Evolutionary conservation across 2,329 filamentous ascomycete species (phyloP), one percentile per base, ranked within the genome.

Genomic region (Botrytis aclada): DNA sequence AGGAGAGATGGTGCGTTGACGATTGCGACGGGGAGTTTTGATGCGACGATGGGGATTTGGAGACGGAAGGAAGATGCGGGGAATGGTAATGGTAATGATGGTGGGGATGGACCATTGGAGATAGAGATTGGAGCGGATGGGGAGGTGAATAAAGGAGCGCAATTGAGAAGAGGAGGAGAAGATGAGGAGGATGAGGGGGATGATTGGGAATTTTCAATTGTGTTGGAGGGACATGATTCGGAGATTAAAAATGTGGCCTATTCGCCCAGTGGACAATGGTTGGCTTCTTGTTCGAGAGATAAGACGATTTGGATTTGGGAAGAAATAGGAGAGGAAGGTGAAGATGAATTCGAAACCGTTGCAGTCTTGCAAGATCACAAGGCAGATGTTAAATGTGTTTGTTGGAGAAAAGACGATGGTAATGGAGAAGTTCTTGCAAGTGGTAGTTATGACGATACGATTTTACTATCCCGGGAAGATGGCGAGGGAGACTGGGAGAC

Each of bases 291-390:
- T 82, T 93, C 90, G 70, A 88, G 96, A 66, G 96, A 99, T 82
- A 98, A 98, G 84, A 92, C 89, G 25, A 93, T 98, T 29, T 99
- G 96, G 96, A 93, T 99, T 78, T 99, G 96, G 96, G 96, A 99
- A 83, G 96, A 98, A 81, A 88, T 98, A 71, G 88, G 88, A 56
- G 83, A 84, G 14, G 91, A 93, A 77, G 92, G 91, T 25, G 95
- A 97, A 72, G 95, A 97, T 81, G 96, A 98, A 81, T 98, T 95
- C 85, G 96, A 99, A 86, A 98, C 96, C 2, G 90, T 98, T 25
- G 96, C 95, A 0, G 95, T 98, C 70, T 86, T 98, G 79, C 94
- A 93, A 82, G 96, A 98, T 83, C 96, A 99, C 81, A 92, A 95
- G 64, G 95, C 93, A 34, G 96, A 99, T 83, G 95, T 99, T 77